These are phyloP conservation scores for Mycosarcoma maydis DNA, from an alignment of 1,284 basidiomycete genomes.

Conservation along the genomic window DNA sequence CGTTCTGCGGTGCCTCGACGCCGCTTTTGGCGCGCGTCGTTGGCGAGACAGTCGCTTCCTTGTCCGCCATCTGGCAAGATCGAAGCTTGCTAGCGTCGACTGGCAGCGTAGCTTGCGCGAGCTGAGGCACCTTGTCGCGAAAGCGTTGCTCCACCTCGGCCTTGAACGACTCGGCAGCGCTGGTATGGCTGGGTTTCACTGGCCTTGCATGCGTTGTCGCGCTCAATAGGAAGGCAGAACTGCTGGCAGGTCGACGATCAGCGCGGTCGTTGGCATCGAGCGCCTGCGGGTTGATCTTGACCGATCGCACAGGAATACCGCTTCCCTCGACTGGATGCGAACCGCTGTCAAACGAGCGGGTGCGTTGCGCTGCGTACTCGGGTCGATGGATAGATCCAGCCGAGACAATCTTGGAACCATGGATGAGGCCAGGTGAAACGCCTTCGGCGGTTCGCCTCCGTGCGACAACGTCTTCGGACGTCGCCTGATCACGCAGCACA, in stretches of 20 bases:
- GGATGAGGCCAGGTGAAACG: slow-evolving; percentile 4
- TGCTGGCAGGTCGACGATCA: slow-evolving; percentile 11
- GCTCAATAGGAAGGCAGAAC: slow-evolving; percentile 22
- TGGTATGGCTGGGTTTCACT: slow-evolving; percentile 5
- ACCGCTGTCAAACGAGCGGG: slow-evolving; percentile 41
- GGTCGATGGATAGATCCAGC: slow-evolving; percentile 6
- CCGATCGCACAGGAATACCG: slow-evolving; percentile 67
- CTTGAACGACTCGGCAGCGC: slow-evolving; percentile 37
- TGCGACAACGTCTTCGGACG: slow-evolving; percentile 29
- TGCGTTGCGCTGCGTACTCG: slow-evolving; percentile 6
- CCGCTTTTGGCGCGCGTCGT: slow-evolving; percentile 3
- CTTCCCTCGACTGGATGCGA: slow-evolving; percentile 66
- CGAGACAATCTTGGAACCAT: slow-evolving; percentile 14
- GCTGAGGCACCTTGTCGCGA: slow-evolving; percentile 21
- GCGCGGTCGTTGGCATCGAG: slow-evolving; percentile 42
- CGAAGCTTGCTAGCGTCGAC: slow-evolving; percentile 7
- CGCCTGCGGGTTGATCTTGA: slow-evolving; percentile 62
- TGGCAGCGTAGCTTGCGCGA: slow-evolving; percentile 13
- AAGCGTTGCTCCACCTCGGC: slow-evolving; percentile 35
- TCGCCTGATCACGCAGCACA: slow-evolving; percentile 62
- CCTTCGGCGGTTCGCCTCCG: slow-evolving; percentile 28
- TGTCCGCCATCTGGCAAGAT: neutral
- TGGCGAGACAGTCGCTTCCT: slow-evolving; percentile 6
- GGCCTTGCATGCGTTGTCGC: slow-evolving; percentile 15
- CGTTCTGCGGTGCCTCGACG: neutral